Evolutionary conservation across 495 filamentous ascomycete species (phyloP).

Genomic region (Cenococcum geophilum): DNA sequence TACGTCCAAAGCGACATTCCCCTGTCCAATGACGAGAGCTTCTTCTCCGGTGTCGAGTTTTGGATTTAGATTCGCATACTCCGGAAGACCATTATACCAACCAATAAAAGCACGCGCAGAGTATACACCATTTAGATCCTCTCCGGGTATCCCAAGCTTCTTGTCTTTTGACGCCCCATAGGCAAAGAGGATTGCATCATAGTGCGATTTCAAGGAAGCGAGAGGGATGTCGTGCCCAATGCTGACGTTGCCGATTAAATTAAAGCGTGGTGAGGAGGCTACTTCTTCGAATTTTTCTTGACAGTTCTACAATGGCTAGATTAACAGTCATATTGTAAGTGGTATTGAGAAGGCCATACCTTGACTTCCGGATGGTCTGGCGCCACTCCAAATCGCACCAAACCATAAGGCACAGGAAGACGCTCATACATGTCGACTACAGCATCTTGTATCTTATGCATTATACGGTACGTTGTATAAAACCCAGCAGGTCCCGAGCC

Average conservation of each 20-base stretch:
- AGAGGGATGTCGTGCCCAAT: slow-evolving; percentile 72
- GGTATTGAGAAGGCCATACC: slow-evolving; percentile 45
- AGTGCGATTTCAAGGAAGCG: slow-evolving; percentile 64
- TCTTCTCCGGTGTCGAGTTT: slow-evolving; percentile 72
- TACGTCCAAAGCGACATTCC: slow-evolving; percentile 93
- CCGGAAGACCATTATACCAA: slow-evolving; percentile 95
- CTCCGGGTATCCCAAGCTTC: slow-evolving; percentile 72
- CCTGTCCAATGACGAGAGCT: slow-evolving; percentile 86
- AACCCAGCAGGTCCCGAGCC: slow-evolving; percentile 96
- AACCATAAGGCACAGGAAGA: slow-evolving; percentile 83
- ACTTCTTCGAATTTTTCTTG: slow-evolving; percentile 88
- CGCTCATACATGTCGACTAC: slow-evolving; percentile 95
- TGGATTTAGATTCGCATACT: slow-evolving; percentile 69
- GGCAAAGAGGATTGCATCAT: slow-evolving; percentile 86
- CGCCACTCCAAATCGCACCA: slow-evolving; percentile 89
- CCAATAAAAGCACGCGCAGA: slow-evolving; percentile 93
- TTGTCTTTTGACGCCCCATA: slow-evolving; percentile 86
- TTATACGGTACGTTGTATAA: slow-evolving; percentile 80
- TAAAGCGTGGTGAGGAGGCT: slow-evolving; percentile 72
- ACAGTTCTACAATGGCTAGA: slow-evolving; percentile 61
- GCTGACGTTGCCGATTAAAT: slow-evolving; percentile 83
- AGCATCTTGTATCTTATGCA: slow-evolving; percentile 63
- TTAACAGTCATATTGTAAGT: slow-evolving; percentile 8
- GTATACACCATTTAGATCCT: slow-evolving; percentile 68
- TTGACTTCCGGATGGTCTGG: slow-evolving; percentile 98